phyloP scores from a whole-genome alignment of 768 basidiomycete genomes.

The Cubamyces lactineus region DNA sequence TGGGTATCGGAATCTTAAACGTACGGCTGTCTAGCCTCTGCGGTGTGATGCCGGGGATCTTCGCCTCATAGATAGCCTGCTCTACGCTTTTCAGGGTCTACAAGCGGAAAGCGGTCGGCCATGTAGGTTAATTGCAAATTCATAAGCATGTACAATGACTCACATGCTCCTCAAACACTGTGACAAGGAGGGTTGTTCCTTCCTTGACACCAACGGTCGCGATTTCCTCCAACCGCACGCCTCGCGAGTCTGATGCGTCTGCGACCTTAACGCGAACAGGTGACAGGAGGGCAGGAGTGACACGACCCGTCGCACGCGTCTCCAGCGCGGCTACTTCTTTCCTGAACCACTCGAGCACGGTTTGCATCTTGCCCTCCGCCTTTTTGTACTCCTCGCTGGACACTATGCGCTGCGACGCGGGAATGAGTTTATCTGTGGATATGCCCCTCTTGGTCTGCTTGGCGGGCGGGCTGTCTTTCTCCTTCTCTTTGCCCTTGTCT shows the following conservation, averaged over 20 bases:
- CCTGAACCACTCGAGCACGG: conserved; percentile 70
- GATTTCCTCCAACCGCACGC: conserved; percentile 60
- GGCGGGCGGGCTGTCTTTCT: not conserved
- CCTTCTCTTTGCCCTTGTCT: conserved; percentile 9
- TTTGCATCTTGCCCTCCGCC: conserved; percentile 64
- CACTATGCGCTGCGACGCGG: conserved; percentile 66
- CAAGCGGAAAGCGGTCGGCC: conserved; percentile 30
- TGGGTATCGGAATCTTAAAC: conserved; percentile 79
- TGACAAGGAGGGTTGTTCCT: conserved; percentile 71
- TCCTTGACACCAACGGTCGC: conserved; percentile 83
- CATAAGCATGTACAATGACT: conserved; percentile 30
- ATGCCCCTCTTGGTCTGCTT: conserved; percentile 22
- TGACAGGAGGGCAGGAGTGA: conserved; percentile 72
- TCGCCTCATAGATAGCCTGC: conserved; percentile 73
- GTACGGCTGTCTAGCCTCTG: conserved; percentile 73
- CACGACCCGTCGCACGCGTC: conserved; percentile 72
- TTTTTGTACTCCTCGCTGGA: conserved; percentile 64
- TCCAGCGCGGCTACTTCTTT: conserved; percentile 77
- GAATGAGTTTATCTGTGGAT: conserved; percentile 63
- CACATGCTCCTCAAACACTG: conserved; percentile 80
- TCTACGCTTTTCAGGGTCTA: conserved; percentile 81
- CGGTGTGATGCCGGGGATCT: conserved; percentile 71
- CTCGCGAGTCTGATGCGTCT: conserved; percentile 28
- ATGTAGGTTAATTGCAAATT: not conserved
- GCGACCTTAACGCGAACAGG: conserved; percentile 65